Evolutionary conservation across 208 protist genomes (phyloP).

Genomic region (Trichomonas gallinae): DNA sequence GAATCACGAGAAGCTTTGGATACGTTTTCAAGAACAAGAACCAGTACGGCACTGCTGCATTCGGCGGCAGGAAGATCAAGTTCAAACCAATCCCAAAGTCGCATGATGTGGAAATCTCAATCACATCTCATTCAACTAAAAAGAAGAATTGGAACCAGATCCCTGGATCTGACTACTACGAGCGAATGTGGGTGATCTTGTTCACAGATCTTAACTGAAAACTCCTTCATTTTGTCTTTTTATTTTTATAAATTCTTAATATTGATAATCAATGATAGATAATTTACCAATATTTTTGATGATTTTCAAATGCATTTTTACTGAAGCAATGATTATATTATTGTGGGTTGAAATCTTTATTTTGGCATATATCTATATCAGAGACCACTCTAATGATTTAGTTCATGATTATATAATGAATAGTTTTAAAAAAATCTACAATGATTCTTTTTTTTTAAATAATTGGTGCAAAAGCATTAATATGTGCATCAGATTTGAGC

Average conservation of each 20-base stretch:
- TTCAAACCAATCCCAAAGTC: neutral
- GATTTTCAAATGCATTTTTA: too few species aligned
- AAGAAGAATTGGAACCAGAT: neutral
- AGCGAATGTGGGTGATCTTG: neutral
- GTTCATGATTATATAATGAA: too few species aligned
- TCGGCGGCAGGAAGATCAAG: neutral
- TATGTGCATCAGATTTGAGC: too few species aligned
- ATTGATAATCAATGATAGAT: too few species aligned
- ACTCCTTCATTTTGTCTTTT: neutral
- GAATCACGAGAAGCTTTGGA: neutral
- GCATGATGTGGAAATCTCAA: neutral
- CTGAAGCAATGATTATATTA: too few species aligned
- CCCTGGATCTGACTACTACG: neutral
- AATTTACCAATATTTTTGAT: too few species aligned
- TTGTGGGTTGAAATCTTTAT: too few species aligned
- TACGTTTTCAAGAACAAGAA: conserved; percentile 12
- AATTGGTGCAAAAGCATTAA: too few species aligned
- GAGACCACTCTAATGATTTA: too few species aligned
- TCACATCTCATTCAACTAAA: neutral
- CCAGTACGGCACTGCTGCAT: neutral
- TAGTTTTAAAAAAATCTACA: too few species aligned
- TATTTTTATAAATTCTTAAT: neutral
- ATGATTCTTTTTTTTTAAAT: too few species aligned
- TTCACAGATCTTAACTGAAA: neutral
- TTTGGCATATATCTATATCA: too few species aligned